phyloP scores from a whole-genome alignment of 2,329 filamentous ascomycete genomes.

The Clarireedia paspali region DNA sequence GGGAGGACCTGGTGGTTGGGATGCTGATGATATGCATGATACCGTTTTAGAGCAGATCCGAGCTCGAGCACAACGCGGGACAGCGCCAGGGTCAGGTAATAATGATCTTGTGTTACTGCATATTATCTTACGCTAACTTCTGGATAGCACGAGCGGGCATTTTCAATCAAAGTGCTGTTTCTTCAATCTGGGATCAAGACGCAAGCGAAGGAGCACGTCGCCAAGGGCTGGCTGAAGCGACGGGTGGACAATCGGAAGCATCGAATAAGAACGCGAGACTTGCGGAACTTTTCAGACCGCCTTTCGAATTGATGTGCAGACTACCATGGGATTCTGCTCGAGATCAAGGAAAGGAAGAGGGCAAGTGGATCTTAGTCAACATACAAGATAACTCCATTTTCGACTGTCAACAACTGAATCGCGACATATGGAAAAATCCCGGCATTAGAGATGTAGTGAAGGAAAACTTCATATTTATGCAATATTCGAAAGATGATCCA shows the following conservation, averaged over 20 bases:
- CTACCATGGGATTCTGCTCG: constrained; percentile 79
- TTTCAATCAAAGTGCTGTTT: constrained; percentile 54
- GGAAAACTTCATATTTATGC: constrained; percentile 93
- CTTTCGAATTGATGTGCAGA: constrained; percentile 79
- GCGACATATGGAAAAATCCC: constrained; percentile 90
- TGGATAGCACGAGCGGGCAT: constrained; percentile 47
- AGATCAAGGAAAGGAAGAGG: constrained; percentile 73
- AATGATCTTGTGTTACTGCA: constrained; percentile 3
- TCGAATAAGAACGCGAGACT: constrained; percentile 69
- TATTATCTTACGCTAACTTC: constrained; percentile 7
- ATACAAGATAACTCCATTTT: constrained; percentile 91
- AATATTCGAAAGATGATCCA: constrained; percentile 82
- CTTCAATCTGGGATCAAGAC: constrained; percentile 43
- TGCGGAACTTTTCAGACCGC: constrained; percentile 86
- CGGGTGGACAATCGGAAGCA: constrained; percentile 56
- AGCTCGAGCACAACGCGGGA: constrained; percentile 28
- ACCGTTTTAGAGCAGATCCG: constrained; percentile 23
- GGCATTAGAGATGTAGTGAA: constrained; percentile 70
- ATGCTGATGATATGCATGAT: constrained; percentile 34
- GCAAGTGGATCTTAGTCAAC: constrained; percentile 95
- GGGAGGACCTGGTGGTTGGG: constrained; percentile 51
- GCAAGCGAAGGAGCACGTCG: constrained; percentile 38
- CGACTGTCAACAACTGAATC: constrained; percentile 87
- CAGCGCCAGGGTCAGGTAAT: constrained; percentile 15
- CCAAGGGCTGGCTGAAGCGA: constrained; percentile 49